phyloP scores from a whole-genome alignment of 352 stramenopile genomes.

The Phytophthora lateralis region DNA sequence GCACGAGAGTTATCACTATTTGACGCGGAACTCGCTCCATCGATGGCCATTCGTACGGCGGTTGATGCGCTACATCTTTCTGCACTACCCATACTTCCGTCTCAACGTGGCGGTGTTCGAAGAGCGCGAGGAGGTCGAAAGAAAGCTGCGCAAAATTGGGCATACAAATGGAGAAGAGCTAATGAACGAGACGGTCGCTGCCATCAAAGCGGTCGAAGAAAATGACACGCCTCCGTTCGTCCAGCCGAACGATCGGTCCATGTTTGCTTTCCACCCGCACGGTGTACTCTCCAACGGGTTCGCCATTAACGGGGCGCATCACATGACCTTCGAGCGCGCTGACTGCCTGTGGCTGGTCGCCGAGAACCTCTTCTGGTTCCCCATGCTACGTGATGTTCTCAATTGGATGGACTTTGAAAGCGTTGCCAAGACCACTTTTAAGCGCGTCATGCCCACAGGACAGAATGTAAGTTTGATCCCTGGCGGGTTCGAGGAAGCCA shows the following conservation, averaged over 20 bases:
- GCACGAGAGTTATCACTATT: constrained; percentile 51
- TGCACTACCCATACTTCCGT: constrained; percentile 57
- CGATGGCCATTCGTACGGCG: constrained; percentile 50
- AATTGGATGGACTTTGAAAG: constrained; percentile 58
- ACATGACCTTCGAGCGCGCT: constrained; percentile 45
- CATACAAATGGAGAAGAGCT: constrained; percentile 33
- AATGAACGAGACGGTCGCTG: constrained; percentile 59
- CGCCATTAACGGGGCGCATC: constrained; percentile 53
- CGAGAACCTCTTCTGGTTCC: constrained; percentile 69
- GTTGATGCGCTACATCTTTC: constrained; percentile 44
- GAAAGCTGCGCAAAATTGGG: constrained; percentile 11
- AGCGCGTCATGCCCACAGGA: constrained; percentile 42
- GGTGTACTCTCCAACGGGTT: constrained; percentile 58
- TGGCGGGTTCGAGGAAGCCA: constrained; percentile 95
- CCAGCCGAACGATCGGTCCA: constrained; percentile 10
- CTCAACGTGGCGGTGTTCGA: constrained; percentile 51
- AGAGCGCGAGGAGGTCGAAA: constrained; percentile 18
- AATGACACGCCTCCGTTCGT: constrained; percentile 9
- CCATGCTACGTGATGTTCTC: constrained; percentile 56
- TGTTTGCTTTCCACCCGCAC: constrained; percentile 67
- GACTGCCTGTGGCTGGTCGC: constrained; percentile 65
- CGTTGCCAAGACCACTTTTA: constrained; percentile 52
- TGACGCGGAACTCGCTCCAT: constrained; percentile 28
- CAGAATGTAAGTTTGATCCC: constrained; percentile 82
- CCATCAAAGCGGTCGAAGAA: constrained; percentile 41